Evolutionary conservation across 495 filamentous ascomycete species (phyloP).

Genomic region (Acidiella bohemica): DNA sequence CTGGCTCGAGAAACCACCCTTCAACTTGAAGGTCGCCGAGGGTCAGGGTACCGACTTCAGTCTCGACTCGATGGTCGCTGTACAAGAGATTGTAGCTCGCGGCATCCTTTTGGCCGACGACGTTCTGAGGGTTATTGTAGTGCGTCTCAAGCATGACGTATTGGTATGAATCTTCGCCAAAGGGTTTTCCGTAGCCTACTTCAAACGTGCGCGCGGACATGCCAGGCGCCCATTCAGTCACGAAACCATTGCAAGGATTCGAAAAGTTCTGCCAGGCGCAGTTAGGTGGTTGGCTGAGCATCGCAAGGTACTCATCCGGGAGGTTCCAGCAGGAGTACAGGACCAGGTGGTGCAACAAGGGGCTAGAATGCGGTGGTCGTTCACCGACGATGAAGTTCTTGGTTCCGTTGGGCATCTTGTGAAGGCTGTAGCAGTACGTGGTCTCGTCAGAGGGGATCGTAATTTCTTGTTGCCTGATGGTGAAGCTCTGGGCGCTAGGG

Average conservation of each 20-base stretch:
- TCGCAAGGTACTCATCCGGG: background rate
- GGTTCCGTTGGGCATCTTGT: constrained; percentile 3
- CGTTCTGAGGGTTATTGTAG: constrained; percentile 5
- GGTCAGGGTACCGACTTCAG: constrained; percentile 8
- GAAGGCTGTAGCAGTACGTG: constrained; percentile 8
- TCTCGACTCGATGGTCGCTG: constrained; percentile 4
- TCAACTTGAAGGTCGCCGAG: constrained; percentile 8
- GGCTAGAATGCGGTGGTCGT: background rate
- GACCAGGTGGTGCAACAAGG: constrained; percentile 8
- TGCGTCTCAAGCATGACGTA: constrained; percentile 10
- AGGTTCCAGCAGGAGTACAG: constrained; percentile 6
- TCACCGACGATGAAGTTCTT: constrained; percentile 4
- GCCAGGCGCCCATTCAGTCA: constrained; percentile 9
- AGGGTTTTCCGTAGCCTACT: constrained; percentile 7
- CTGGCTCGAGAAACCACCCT: constrained; percentile 8
- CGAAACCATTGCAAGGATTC: constrained; percentile 8
- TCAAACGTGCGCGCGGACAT: constrained; percentile 10
- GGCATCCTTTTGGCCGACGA: constrained; percentile 4
- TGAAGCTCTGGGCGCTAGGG: constrained; percentile 4
- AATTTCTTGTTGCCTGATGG: background rate
- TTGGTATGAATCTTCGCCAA: constrained; percentile 3
- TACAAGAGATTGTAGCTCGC: constrained; percentile 3
- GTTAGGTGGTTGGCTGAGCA: constrained; percentile 8
- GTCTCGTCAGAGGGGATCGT: constrained; percentile 6
- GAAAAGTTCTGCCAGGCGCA: constrained; percentile 7